Percentiles rank a stretch among this genome's conserved stretches.
These are phyloP conservation scores for Protostelium mycophagum DNA, from an alignment of 78 protist genomes.

Conservation along the genomic window DNA sequence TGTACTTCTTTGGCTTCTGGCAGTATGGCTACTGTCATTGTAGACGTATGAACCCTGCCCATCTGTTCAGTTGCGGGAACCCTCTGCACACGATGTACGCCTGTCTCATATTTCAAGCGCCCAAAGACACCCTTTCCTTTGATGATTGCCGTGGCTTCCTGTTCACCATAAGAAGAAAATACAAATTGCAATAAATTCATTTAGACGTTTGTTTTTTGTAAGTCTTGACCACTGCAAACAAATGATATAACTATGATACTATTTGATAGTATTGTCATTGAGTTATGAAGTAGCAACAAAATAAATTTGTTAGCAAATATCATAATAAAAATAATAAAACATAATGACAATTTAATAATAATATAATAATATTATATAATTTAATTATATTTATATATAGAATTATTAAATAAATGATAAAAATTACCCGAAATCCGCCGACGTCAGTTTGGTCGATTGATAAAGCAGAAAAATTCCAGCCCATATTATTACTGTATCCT, in stretches of 20 bases:
- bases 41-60: conserved; percentile 89
- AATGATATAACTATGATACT: no score
- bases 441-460: conserved; percentile 1
- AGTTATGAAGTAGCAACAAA: no score
- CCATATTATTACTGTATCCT: conserved; percentile 17
- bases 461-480: conserved; percentile 69
- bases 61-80: conserved; percentile 85
- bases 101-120: conserved; percentile 71
- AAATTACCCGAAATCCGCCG: conserved; percentile 46
- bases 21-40: conserved; percentile 78
- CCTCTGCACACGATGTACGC: conserved; percentile 94
- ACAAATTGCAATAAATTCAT: neutral
- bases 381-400: no score
- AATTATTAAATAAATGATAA: neutral
- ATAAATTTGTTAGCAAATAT: no score
- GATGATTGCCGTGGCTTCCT: conserved; percentile 55
- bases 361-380: neutral
- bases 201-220: neutral
- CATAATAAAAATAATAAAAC: no score
- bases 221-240: no score
- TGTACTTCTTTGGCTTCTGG: conserved; percentile 67
- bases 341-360: no score
- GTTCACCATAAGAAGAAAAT: neutral
- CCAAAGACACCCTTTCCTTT: conserved; percentile 71
- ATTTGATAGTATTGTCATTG: no score